Conservation (phyloP, 139 green algal genomes). For the Desmodesmus armatus region DNA sequence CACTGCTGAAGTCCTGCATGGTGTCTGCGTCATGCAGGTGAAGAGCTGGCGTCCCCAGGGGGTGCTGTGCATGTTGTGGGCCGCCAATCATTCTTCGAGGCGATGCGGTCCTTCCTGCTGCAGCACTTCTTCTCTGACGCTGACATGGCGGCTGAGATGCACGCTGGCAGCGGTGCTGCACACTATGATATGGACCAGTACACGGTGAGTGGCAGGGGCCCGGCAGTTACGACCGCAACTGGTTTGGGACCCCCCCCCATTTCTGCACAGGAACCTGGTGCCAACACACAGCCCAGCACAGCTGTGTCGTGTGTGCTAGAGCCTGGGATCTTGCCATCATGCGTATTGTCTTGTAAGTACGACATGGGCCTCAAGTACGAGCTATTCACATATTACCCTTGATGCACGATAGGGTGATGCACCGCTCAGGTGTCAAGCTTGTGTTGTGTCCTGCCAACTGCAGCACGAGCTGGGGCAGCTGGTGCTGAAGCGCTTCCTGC, state of each 20-base stretch:
- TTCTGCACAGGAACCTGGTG: no score
- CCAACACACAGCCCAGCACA: no score
- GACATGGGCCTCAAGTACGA: no score
- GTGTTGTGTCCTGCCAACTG: background rate
- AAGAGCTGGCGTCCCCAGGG: background rate
- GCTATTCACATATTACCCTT: no score
- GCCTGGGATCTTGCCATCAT: no score
- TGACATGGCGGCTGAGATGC: constrained; percentile 58
- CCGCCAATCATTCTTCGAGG: constrained; percentile 33
- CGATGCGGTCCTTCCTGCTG: constrained; percentile 61
- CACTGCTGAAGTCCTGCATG: background rate
- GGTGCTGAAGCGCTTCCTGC: constrained; percentile 83
- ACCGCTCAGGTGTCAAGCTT: background rate
- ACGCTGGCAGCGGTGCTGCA: constrained; percentile 21
- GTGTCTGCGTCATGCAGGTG: background rate
- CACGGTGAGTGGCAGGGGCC: constrained; percentile 55
- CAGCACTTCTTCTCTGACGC: constrained; percentile 68
- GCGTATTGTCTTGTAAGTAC: no score
- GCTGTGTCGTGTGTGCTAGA: no score
- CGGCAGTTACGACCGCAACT: background rate
- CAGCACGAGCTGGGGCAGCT: constrained; percentile 67
- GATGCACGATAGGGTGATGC: no score
- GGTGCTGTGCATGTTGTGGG: no score
- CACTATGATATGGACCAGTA: constrained; percentile 59
- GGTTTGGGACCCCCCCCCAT: no score